phyloP scores from a whole-genome alignment of 805 yeast genomes.

The Priceomyces medius region DNA sequence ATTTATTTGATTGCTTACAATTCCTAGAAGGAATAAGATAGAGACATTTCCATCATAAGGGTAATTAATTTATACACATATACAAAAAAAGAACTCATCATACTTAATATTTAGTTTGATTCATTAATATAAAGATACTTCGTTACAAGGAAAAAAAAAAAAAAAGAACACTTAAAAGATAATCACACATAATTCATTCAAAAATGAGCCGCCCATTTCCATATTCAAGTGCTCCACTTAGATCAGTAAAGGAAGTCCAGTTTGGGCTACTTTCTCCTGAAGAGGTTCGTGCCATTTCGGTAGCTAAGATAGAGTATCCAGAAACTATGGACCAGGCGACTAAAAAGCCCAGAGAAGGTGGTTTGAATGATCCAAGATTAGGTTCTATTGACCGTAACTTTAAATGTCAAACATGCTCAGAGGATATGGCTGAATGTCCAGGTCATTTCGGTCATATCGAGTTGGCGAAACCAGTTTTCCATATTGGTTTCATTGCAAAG shows the following conservation, averaged over 20 bases:
- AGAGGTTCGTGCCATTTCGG: conserved; percentile 92
- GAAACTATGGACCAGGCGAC: conserved; percentile 99
- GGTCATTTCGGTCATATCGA: conserved; percentile 99
- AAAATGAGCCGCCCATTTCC: conserved; percentile 60
- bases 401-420: conserved; percentile 99
- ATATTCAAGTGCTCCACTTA: conserved; percentile 96
- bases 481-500: conserved; percentile 92
- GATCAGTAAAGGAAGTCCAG: conserved; percentile 97
- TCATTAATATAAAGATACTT: conserved; percentile 2
- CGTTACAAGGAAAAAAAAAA: conserved; percentile 8
- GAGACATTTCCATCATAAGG: conserved; percentile 4
- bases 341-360: conserved; percentile 93
- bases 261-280: conserved; percentile 98
- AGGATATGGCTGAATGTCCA: conserved; percentile 98
- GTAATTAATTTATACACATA: neutral
- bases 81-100: conserved; percentile 1
- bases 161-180: conserved; percentile 4
- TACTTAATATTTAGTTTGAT: conserved; percentile 1
- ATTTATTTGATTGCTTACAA: conserved; percentile 30
- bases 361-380: conserved; percentile 92
- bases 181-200: conserved; percentile 6
- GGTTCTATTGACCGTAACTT: conserved; percentile 97
- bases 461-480: conserved; percentile 97
- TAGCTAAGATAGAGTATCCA: conserved; percentile 96
- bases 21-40: conserved; percentile 6